A percentile compares a stretch with the other conserved stretches of the same genome.
Evolutionary conservation across 352 stramenopile species (phyloP).

Genomic region (Pythium pectinolyticum): DNA sequence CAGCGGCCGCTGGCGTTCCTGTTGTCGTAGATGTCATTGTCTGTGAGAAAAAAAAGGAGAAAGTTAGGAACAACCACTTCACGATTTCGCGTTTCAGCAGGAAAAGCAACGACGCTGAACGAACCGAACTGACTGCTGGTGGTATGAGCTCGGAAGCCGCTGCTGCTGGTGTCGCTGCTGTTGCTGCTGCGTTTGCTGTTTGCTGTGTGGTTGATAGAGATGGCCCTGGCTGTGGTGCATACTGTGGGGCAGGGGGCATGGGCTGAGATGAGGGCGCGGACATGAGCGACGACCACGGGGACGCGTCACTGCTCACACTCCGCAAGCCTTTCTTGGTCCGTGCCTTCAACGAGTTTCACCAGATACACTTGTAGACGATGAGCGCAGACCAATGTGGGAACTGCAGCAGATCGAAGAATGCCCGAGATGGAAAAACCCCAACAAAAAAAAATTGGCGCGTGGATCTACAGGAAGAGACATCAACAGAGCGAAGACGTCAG

Average conservation of each 20-base stretch:
- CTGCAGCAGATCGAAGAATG: slow-evolving; percentile 10
- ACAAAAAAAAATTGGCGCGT: slow-evolving; percentile 6
- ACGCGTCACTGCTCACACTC: slow-evolving; percentile 1
- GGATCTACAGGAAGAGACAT: not conserved
- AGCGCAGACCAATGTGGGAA: not conserved
- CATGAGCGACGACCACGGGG: slow-evolving; percentile 37
- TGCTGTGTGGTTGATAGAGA: slow-evolving; percentile 36
- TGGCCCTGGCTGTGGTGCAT: slow-evolving; percentile 47
- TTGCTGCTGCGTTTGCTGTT: slow-evolving; percentile 16
- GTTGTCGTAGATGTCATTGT: slow-evolving; percentile 23
- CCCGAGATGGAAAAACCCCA: not conserved
- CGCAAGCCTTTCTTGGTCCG: not conserved
- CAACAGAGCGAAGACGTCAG: too few relatives aligned
- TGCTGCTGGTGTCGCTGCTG: slow-evolving; percentile 4
- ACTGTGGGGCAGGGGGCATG: slow-evolving; percentile 74
- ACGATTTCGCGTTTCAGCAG: not conserved
- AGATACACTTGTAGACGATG: not conserved
- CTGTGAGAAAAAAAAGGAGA: slow-evolving; percentile 3
- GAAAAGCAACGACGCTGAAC: not conserved
- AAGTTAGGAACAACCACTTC: not conserved
- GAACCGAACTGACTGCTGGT: too few relatives aligned
- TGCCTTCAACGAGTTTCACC: not conserved
- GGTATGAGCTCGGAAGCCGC: too few relatives aligned
- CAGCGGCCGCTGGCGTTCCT: slow-evolving; percentile 17
- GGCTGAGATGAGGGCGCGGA: slow-evolving; percentile 64